A percentile compares a stretch with the other conserved stretches of the same genome.
phyloP scores from a whole-genome alignment of 202 grass and related monocot genomes.

The Schoenoplectus tabernaemontani region DNA sequence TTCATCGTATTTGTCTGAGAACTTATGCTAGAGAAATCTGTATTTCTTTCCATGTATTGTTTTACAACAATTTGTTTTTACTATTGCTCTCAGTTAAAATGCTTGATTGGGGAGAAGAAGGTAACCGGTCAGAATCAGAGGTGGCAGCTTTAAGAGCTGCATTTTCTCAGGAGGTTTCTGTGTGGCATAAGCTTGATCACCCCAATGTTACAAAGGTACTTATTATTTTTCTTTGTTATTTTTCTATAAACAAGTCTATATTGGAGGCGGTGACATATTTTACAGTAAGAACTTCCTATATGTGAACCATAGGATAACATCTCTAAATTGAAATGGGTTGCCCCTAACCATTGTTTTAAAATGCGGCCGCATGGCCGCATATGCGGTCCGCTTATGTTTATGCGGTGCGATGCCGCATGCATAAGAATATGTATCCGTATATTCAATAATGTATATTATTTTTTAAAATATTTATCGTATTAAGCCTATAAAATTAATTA shows the following conservation, averaged over 20 bases:
- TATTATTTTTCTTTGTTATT: neutral
- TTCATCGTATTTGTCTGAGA: neutral
- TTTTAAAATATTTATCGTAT: too few relatives aligned
- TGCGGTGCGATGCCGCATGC: too few relatives aligned
- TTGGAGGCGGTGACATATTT: neutral
- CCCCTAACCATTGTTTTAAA: too few relatives aligned
- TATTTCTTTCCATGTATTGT: neutral
- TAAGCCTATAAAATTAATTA: too few relatives aligned
- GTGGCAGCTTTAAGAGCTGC: constrained; percentile 58
- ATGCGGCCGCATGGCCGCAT: too few relatives aligned
- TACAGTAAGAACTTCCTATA: neutral
- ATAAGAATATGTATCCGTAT: too few relatives aligned
- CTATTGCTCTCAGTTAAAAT: constrained; percentile 65
- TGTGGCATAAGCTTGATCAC: constrained; percentile 98
- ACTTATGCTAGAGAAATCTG: neutral
- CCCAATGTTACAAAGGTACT: constrained; percentile 93
- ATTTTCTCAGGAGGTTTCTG: constrained; percentile 86
- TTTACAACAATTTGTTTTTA: constrained; percentile 2
- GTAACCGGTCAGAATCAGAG: constrained; percentile 77
- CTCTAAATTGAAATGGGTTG: neutral
- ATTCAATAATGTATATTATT: too few relatives aligned
- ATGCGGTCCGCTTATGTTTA: too few relatives aligned
- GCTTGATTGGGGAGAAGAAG: constrained; percentile 99
- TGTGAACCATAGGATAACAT: neutral
- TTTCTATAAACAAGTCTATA: neutral